Percentiles rank a stretch among this genome's conserved stretches.
These are phyloP conservation scores for Syzygium aromaticum DNA, from an alignment of 345 rosid species.

Conservation along the genomic window DNA sequence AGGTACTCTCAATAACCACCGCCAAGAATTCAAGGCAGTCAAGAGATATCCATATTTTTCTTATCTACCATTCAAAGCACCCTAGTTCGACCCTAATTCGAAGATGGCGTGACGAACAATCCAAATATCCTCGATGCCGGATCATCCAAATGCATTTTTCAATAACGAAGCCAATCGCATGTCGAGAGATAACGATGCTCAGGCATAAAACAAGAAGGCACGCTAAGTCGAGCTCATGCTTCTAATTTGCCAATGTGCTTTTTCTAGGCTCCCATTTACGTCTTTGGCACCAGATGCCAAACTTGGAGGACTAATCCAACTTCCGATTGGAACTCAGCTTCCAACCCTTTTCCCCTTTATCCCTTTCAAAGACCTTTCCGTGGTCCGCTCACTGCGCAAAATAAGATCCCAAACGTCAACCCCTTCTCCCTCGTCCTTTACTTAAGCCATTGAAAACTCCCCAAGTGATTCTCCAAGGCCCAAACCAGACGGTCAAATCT, in stretches of 20 bases:
- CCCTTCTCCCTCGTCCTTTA: neutral
- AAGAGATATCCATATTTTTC: too few species aligned
- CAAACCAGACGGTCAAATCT: conserved; percentile 1
- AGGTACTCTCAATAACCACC: too few species aligned
- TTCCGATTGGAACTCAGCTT: neutral
- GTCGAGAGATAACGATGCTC: neutral
- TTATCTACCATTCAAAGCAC: neutral
- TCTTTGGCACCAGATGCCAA: neutral
- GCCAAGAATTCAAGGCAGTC: too few species aligned
- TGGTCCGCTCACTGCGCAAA: neutral
- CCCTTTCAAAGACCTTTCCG: neutral
- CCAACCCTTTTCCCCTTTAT: neutral
- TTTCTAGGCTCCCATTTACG: neutral
- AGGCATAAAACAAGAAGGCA: neutral
- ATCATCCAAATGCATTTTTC: neutral
- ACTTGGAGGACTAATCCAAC: neutral
- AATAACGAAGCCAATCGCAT: rapidly evolving
- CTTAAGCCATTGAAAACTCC: neutral
- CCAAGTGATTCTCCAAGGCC: neutral
- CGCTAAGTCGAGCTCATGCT: neutral
- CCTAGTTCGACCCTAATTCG: rapidly evolving
- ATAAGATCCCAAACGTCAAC: neutral
- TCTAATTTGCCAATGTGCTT: neutral
- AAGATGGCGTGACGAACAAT: neutral
- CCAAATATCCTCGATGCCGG: neutral